Conservation (phyloP, 2,329 filamentous ascomycete genomes). For the Colletotrichum camelliae region DNA sequence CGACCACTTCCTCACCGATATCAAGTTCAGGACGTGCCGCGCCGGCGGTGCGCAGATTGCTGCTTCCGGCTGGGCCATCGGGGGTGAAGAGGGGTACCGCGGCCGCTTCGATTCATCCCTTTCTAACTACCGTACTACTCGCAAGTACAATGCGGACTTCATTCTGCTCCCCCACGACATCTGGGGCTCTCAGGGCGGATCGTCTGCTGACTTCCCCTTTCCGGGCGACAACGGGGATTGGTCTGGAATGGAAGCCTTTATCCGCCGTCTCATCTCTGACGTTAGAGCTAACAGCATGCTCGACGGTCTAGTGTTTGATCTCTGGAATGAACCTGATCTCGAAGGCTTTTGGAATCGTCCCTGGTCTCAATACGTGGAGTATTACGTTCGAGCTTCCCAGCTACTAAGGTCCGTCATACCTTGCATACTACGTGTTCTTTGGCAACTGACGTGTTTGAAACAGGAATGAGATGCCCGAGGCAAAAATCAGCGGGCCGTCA, state of each 20-base stretch:
- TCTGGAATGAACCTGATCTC: neutral
- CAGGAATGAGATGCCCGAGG: neutral
- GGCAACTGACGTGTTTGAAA: neutral
- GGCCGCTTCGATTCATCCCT: neutral
- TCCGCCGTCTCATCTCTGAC: neutral
- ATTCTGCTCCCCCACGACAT: slow-evolving; percentile 5
- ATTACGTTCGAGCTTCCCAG: neutral
- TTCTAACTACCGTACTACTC: neutral
- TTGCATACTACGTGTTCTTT: rapidly evolving
- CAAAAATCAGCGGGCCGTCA: neutral
- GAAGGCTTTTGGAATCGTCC: neutral
- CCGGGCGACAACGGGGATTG: neutral
- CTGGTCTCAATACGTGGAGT: neutral
- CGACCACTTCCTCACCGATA: neutral
- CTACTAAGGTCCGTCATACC: neutral
- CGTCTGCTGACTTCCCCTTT: neutral
- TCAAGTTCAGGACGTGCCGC: neutral
- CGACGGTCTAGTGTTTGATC: neutral
- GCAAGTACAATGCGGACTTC: neutral
- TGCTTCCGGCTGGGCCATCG: neutral
- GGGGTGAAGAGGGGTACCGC: neutral
- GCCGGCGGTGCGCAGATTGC: neutral
- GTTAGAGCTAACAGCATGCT: neutral
- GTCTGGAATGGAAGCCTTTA: neutral
- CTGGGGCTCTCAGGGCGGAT: neutral